Evolutionary conservation across 352 stramenopile genomes (phyloP).

Genomic region (Thalassiosira mediterranea): DNA sequence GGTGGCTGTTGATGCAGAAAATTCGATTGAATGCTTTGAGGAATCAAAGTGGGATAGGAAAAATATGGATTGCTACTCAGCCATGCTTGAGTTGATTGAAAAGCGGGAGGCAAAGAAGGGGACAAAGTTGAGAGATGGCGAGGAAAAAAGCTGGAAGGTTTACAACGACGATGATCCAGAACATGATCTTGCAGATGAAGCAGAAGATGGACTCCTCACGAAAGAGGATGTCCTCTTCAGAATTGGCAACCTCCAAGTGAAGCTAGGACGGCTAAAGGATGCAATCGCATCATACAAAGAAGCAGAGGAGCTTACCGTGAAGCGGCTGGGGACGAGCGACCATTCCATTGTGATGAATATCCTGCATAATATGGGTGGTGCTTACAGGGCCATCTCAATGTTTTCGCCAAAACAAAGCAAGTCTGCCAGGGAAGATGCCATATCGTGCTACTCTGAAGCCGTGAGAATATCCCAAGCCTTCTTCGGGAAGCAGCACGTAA

Average conservation of each 20-base stretch:
- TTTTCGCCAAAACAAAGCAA: slow-evolving; percentile 41
- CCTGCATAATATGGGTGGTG: slow-evolving; percentile 60
- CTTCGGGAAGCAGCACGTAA: slow-evolving; percentile 51
- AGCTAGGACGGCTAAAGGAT: slow-evolving; percentile 36
- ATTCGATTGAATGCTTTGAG: slow-evolving; percentile 46
- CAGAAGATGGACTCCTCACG: slow-evolving; percentile 33
- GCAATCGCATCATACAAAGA: slow-evolving; percentile 62
- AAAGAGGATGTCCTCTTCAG: slow-evolving; percentile 68
- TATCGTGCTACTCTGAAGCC: slow-evolving; percentile 61
- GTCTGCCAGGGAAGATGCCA: slow-evolving; percentile 47
- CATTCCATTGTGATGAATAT: slow-evolving; percentile 71
- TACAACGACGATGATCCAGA: slow-evolving; percentile 26
- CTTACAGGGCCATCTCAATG: slow-evolving; percentile 49
- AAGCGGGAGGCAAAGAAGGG: slow-evolving; percentile 24
- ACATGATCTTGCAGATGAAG: slow-evolving; percentile 8
- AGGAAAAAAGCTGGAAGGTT: slow-evolving; percentile 53
- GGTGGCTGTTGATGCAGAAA: slow-evolving; percentile 46
- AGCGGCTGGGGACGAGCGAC: slow-evolving; percentile 57
- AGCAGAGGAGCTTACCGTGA: slow-evolving; percentile 60
- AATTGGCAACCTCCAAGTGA: slow-evolving; percentile 63
- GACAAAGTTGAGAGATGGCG: slow-evolving; percentile 12
- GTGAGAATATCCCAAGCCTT: slow-evolving; percentile 59
- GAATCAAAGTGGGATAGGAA: slow-evolving; percentile 46
- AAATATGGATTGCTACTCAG: slow-evolving; percentile 58
- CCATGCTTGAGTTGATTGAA: slow-evolving; percentile 51